These are phyloP conservation scores for Cardamine chenopodiifolia DNA, from an alignment of 345 rosid species.

Conservation along the genomic window DNA sequence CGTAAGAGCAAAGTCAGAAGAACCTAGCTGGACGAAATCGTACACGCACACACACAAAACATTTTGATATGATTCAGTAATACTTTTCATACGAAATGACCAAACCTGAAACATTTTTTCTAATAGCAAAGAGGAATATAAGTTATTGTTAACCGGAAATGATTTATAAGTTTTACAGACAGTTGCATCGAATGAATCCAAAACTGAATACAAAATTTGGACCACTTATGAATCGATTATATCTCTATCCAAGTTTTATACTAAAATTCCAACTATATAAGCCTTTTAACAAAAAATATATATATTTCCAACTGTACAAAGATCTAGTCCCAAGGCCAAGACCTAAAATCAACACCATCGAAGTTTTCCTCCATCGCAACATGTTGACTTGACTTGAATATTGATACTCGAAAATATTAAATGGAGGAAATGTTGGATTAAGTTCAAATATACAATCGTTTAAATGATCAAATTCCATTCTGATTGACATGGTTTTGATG, in stretches of 20 bases:
- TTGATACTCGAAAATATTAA: constrained; percentile 1
- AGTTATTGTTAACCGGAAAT: neutral
- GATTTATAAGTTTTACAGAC: neutral
- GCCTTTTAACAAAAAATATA: too few relatives aligned
- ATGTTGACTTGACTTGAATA: constrained; percentile 32
- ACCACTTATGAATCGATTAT: neutral
- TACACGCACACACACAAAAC: neutral
- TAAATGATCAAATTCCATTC: constrained; percentile 5
- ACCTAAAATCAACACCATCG: neutral
- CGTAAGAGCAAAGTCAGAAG: constrained; percentile 6
- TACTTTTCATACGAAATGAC: too few relatives aligned
- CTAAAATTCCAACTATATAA: neutral
- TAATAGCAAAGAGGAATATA: neutral
- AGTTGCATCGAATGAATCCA: neutral
- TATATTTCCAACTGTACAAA: neutral
- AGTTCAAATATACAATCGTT: neutral
- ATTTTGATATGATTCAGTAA: neutral
- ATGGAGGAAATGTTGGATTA: constrained; percentile 1
- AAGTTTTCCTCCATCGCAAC: constrained; percentile 11
- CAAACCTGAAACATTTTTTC: neutral
- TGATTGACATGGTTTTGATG: neutral
- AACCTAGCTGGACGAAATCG: neutral
- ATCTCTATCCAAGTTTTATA: neutral
- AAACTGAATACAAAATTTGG: neutral
- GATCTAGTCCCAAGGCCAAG: neutral